Evolutionary conservation across 306 rosid genomes (phyloP).

Genomic region (Macrotyloma uniflorum): DNA sequence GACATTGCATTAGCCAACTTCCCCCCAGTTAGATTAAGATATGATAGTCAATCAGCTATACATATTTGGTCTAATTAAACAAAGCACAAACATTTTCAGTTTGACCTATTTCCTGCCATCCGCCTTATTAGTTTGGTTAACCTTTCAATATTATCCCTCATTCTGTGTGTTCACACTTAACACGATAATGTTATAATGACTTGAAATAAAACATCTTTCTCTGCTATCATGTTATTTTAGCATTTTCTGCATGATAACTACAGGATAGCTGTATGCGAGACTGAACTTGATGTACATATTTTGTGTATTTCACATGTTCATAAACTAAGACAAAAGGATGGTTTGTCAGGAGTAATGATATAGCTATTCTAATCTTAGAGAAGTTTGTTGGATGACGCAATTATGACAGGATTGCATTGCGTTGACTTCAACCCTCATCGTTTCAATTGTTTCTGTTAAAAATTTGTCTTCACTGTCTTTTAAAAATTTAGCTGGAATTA

Average conservation of each 20-base stretch:
- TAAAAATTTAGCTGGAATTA: constrained; percentile 1
- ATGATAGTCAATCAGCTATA: background rate
- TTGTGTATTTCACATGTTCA: background rate
- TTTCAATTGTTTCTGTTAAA: no score
- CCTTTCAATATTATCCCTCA: background rate
- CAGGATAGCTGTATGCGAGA: background rate
- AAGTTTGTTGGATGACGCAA: background rate
- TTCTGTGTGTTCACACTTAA: background rate
- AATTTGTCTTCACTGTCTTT: background rate
- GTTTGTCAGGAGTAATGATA: background rate
- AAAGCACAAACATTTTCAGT: background rate
- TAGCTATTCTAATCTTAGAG: background rate
- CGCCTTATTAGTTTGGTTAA: background rate
- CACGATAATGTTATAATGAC: background rate
- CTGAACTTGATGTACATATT: background rate
- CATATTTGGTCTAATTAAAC: background rate
- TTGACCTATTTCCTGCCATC: background rate
- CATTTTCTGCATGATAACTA: background rate
- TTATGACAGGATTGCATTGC: background rate
- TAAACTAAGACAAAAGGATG: background rate
- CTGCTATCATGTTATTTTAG: background rate
- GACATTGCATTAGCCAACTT: background rate
- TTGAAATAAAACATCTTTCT: constrained; percentile 20
- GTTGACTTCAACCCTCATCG: background rate
- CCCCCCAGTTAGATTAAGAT: constrained; percentile 4